Evolutionary conservation across 257 asterid genomes (phyloP).

Genomic region (Solanum pinnatisectum): DNA sequence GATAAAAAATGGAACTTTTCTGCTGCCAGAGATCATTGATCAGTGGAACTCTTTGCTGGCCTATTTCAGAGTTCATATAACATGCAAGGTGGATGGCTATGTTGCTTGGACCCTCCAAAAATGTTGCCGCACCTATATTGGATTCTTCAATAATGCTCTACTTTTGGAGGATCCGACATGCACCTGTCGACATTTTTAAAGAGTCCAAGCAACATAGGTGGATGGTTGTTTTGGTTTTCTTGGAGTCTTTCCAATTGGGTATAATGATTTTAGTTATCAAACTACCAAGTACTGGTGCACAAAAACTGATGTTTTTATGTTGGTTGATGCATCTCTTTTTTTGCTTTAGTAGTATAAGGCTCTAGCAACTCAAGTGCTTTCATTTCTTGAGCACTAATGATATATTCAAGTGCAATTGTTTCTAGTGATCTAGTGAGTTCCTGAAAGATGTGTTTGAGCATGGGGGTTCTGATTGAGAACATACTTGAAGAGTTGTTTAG

Average conservation of each 20-base stretch:
- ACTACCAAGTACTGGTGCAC: background rate
- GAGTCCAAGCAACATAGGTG: background rate
- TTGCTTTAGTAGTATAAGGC: background rate
- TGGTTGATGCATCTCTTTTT: background rate
- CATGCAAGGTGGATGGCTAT: background rate
- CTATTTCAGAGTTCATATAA: background rate
- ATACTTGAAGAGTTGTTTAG: background rate
- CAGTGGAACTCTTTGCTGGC: background rate
- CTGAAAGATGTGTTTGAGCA: background rate
- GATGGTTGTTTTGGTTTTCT: background rate
- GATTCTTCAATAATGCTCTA: background rate
- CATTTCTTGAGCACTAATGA: background rate
- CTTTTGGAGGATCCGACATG: background rate
- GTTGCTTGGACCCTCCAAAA: background rate
- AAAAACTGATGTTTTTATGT: background rate
- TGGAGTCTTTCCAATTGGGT: background rate
- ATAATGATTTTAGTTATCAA: background rate
- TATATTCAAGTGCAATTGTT: background rate
- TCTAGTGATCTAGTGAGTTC: background rate
- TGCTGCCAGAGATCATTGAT: background rate
- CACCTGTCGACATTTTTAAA: background rate
- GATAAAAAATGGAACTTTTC: background rate
- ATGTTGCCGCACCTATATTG: accelerated
- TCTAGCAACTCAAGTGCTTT: background rate
- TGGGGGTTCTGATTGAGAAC: background rate